These are phyloP conservation scores for Chaetomiaceae sp. DNA, from an alignment of 2,329 filamentous ascomycete genomes.

Conservation along the genomic window DNA sequence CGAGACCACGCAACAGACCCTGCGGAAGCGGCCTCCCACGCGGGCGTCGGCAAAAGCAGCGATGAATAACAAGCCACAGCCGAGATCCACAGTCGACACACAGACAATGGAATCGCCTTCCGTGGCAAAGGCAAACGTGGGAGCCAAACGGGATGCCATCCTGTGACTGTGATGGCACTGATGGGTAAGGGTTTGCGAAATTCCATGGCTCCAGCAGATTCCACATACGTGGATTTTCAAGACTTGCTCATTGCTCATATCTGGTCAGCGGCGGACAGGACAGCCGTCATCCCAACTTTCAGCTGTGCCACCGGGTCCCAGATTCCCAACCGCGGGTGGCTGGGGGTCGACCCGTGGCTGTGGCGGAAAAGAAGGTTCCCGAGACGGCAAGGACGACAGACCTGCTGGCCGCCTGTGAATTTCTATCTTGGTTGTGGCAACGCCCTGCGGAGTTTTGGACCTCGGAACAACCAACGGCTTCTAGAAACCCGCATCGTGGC, in stretches of 20 bases:
- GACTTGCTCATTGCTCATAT: no score
- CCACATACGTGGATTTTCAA: background rate
- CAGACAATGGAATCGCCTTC: slow-evolving; percentile 5
- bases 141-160: no score
- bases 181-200: no score
- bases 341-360: slow-evolving; percentile 13
- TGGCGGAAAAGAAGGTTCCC: slow-evolving; percentile 12
- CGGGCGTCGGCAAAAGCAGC: slow-evolving; percentile 8
- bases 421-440: slow-evolving; percentile 17
- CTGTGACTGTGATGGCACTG: no score
- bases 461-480: background rate
- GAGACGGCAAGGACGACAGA: no score
- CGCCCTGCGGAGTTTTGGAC: no score
- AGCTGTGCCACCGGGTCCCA: background rate
- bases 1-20: slow-evolving; percentile 1
- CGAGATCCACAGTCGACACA: slow-evolving; percentile 11
- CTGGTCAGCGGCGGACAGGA: no score
- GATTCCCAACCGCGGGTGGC: background rate
- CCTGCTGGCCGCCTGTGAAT: slow-evolving; percentile 3
- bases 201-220: no score
- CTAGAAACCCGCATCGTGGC: background rate
- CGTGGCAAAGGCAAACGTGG: slow-evolving; percentile 15
- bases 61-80: background rate
- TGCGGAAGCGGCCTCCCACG: slow-evolving; percentile 11
- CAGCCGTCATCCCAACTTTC: background rate